These are phyloP conservation scores for Coemansia sp. DNA, from an alignment of 192 early-diverging fungal genomes.

Conservation along the genomic window DNA sequence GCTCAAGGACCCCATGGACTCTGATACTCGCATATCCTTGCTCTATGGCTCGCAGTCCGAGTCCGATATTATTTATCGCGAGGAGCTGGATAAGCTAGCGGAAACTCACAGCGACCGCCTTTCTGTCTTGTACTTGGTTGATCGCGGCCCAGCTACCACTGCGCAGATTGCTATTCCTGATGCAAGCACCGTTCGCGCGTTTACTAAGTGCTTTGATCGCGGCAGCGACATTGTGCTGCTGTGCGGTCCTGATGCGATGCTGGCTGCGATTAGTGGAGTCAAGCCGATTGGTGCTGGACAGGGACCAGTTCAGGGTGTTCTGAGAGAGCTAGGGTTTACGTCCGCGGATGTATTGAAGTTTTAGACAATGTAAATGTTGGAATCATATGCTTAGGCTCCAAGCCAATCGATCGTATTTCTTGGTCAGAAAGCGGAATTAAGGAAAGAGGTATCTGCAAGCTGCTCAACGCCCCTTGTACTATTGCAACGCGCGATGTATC, in stretches of 20 bases:
- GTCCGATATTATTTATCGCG: conserved; percentile 59
- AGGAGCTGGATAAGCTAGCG: conserved; percentile 59
- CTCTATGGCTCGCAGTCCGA: conserved; percentile 42
- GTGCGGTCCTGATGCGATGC: conserved; percentile 70
- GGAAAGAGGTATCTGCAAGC: too few relatives aligned
- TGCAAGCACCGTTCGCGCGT: conserved; percentile 19
- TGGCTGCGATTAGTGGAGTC: conserved; percentile 60
- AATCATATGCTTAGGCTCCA: too few relatives aligned
- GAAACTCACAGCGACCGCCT: conserved; percentile 49
- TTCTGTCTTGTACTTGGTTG: conserved; percentile 57
- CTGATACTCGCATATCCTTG: conserved; percentile 34
- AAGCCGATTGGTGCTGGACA: conserved; percentile 57
- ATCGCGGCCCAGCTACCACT: conserved; percentile 17
- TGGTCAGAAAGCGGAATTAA: too few relatives aligned
- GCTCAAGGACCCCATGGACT: conserved; percentile 48
- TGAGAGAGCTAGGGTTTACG: conserved; percentile 59
- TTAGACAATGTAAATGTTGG: too few relatives aligned
- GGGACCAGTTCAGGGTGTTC: conserved; percentile 60
- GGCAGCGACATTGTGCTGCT: conserved; percentile 58
- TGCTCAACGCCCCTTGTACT: too few relatives aligned
- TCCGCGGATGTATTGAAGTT: conserved; percentile 65
- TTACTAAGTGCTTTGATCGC: conserved; percentile 33
- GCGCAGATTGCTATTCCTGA: conserved; percentile 16
- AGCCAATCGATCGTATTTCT: too few relatives aligned
- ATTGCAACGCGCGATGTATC: not conserved